Conservation (phyloP, 2,329 filamentous ascomycete genomes). For the Chaetothyriales sp. region DNA sequence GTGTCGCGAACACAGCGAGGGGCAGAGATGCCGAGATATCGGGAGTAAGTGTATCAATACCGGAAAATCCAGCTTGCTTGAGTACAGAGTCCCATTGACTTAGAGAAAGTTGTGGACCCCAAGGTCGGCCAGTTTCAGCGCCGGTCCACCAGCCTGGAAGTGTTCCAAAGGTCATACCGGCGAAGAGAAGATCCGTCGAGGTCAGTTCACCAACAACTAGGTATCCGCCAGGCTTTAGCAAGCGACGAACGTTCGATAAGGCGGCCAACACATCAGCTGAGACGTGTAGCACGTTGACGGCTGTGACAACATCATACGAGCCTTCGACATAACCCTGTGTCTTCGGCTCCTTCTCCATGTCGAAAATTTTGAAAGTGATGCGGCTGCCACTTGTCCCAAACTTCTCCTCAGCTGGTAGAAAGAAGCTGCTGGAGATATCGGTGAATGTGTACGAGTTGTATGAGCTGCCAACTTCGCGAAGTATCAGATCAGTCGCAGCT, state of each 20-base stretch:
- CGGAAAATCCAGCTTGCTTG: constrained; percentile 9
- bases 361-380: constrained; percentile 20
- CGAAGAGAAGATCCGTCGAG: background rate
- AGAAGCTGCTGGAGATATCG: constrained; percentile 16
- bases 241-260: constrained; percentile 16
- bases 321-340: constrained; percentile 20
- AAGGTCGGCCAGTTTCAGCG: constrained; percentile 5
- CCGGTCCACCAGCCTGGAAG: constrained; percentile 19
- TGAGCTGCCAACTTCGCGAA: background rate
- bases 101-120: constrained; percentile 1
- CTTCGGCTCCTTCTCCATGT: constrained; percentile 19
- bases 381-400: constrained; percentile 1
- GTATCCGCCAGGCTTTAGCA: constrained; percentile 21
- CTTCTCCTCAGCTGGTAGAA: constrained; percentile 6
- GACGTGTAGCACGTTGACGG: constrained; percentile 24
- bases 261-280: constrained; percentile 17
- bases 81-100: constrained; percentile 4
- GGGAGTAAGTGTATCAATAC: constrained; percentile 12
- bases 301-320: constrained; percentile 23
- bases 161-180: constrained; percentile 12
- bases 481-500: constrained; percentile 12
- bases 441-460: constrained; percentile 9
- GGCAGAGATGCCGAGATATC: background rate
- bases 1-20: constrained; percentile 20
- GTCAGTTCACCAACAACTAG: constrained; percentile 19